Evolutionary conservation across 2,329 filamentous ascomycete genomes (phyloP).

Genomic region (Diaporthe humulicola): DNA sequence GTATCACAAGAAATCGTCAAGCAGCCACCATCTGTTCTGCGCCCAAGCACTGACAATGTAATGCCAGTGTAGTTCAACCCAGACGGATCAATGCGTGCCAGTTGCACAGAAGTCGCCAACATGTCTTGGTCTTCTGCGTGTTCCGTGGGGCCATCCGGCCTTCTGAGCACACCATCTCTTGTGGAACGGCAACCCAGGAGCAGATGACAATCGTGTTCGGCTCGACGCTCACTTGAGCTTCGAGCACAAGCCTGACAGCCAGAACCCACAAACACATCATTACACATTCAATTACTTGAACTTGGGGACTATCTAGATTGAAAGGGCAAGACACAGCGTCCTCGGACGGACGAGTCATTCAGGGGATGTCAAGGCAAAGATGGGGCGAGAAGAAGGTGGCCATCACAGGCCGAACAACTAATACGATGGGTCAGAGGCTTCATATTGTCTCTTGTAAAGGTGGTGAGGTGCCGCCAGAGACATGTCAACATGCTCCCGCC

Average conservation of each 20-base stretch:
- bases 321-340: background rate
- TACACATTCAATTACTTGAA: background rate
- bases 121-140: no score
- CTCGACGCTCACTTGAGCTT: conserved; percentile 1
- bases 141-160: background rate
- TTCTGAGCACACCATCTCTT: background rate
- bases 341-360: conserved; percentile 34
- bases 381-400: conserved; percentile 43
- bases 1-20: no score
- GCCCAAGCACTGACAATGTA: no score
- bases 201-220: background rate
- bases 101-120: background rate
- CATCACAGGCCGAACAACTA: conserved; percentile 51
- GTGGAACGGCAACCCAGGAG: background rate
- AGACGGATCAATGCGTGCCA: background rate
- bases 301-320: conserved; percentile 1
- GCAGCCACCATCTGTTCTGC: background rate
- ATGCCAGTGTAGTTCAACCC: background rate
- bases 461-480: conserved; percentile 73
- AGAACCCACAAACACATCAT: background rate
- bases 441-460: conserved; percentile 72
- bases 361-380: conserved; percentile 45
- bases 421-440: conserved; percentile 71
- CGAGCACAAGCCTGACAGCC: background rate
- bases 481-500: conserved; percentile 74